Evolutionary conservation across 768 basidiomycete genomes (phyloP), one percentile per base, ranked within the genome.

Genomic region (Mycena sanguinolenta): DNA sequence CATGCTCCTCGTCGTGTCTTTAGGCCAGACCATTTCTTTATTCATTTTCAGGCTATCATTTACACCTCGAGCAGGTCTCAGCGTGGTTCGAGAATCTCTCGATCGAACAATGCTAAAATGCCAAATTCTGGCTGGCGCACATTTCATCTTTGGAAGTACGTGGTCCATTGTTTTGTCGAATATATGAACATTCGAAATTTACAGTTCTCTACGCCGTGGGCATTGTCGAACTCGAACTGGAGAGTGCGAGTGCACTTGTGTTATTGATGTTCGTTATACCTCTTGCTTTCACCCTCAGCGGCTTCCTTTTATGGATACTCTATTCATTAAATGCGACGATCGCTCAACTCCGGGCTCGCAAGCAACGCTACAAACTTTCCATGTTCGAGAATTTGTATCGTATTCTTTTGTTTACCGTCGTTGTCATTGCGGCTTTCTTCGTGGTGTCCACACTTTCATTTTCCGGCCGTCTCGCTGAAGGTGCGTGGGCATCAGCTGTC

Each of bases 241-340:
- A 99, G 79, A 94, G 93, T 25, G 95, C 96, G 0, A 95, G 95
- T 10, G 92, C 94, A 0, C 83, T 97, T 63, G 79, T 95, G 58
- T 87, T 98, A 30, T 84, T 99, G 70, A 78, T 98, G 74, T 96
- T 99, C 78, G 94, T 99, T 71, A 91, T 98, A 69, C 98, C 98
- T 7, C 85, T 99, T 58, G 95, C 97, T 1, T 93, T 99, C 81
- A 96, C 96, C 1, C 86, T 99, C n/a, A 97, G 96, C 66, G 92
- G 92, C 1, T 99, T 98, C 85, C 87, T 99, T 28, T 86, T 97
- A 72, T 99, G 97, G 97, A 98, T 97, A 60, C 89, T 97, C 83
- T 92, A 96, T 78, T 89, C 94, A 14, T 84, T 98, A 58, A 96
- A 95, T 75, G 91, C 92, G 16, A 99, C 98, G 0, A 97, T 98